Base-by-base conservation (phyloP, 1,284 basidiomycete genomes). In the Pseudozyma tsukubaensis region DNA sequence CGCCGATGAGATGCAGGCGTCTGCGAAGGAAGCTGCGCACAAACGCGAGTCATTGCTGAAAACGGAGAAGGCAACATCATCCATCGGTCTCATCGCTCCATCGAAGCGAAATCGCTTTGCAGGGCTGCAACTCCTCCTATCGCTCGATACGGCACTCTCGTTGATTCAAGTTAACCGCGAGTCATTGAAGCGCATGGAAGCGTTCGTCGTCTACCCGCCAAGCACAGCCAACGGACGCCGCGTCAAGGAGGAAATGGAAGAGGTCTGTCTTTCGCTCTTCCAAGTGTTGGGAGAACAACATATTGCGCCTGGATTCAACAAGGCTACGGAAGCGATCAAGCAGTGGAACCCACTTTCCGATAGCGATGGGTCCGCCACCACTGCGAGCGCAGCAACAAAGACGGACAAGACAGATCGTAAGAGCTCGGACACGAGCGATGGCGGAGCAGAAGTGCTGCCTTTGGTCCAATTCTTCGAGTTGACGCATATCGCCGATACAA, bases 401-500 rank as follows among this genome's bases (percentile, higher is more conserved):
- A 19, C 43, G 7, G 12, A 8, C 3, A 45, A 45, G 13, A 21
- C 19, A 19, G 18, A 6, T n/a, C 18, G 43, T 21, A 19, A 10
- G 13, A 40, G 56, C n/a, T 7, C 48, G 12, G 39, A 39, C 14
- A 24, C n/a, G 24, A 35, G 53, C 8, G 75, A 94, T 91, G 66
- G 42, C 93, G 93, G 3, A 92, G 90, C 3, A 88, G 91, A 75
- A 18, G 94, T 98, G 1, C 93, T 94, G 0, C 94, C 96, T 0
- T 86, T 99, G 1, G 87, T 97, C 47, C 94, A 98, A 85, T 99
- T 99, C 86, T 98, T 99, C 78, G 96, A 98, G 86, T 88, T 99
- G 16, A 95, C 97, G 0, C 96, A 99, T 86, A 88, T 98, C 16
- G 97, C 94, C 0, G 96, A 99, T 84, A 99, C 94, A 18, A 97